A percentile compares a stretch with the other conserved stretches of the same genome.
phyloP scores from a whole-genome alignment of 116 monocot species.

The Posidonia oceanica region DNA sequence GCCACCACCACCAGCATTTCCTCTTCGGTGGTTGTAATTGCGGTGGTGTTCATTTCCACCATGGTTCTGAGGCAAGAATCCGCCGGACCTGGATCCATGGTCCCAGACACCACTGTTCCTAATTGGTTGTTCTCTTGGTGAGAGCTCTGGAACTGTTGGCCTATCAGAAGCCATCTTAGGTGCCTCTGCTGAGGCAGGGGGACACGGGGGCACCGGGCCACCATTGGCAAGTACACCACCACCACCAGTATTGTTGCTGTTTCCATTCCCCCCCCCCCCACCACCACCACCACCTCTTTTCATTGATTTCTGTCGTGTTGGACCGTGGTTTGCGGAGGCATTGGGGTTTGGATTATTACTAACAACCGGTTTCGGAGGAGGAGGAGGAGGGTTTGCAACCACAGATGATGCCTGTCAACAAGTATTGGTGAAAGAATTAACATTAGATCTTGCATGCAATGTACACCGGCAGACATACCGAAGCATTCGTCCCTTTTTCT shows the following conservation, averaged over 20 bases:
- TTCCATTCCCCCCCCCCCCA: neutral
- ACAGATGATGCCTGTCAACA: constrained; percentile 4
- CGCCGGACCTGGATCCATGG: constrained; percentile 19
- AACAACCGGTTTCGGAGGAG: constrained; percentile 15
- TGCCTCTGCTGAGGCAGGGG: neutral
- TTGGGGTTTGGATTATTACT: constrained; percentile 14
- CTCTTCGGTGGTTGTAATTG: constrained; percentile 12
- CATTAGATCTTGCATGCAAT: neutral
- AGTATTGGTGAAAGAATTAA: neutral
- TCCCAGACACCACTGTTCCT: constrained; percentile 22
- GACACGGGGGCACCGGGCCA: constrained; percentile 1
- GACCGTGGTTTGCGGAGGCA: constrained; percentile 17
- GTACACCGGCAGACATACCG: neutral
- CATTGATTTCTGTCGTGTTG: constrained; percentile 31
- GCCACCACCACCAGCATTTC: constrained; percentile 18
- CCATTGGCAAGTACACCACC: constrained; percentile 12
- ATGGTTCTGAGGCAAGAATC: constrained; percentile 14
- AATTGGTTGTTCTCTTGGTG: constrained; percentile 9
- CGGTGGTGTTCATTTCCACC: constrained; percentile 23
- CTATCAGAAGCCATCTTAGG: constrained; percentile 1
- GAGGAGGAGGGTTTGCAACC: constrained; percentile 17
- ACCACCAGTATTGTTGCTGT: neutral
- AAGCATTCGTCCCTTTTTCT: neutral
- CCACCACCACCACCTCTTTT: constrained; percentile 23
- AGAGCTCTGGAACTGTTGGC: neutral